These are phyloP conservation scores for Neospora caninum DNA, from an alignment of 169 alveolate genomes.

Conservation along the genomic window DNA sequence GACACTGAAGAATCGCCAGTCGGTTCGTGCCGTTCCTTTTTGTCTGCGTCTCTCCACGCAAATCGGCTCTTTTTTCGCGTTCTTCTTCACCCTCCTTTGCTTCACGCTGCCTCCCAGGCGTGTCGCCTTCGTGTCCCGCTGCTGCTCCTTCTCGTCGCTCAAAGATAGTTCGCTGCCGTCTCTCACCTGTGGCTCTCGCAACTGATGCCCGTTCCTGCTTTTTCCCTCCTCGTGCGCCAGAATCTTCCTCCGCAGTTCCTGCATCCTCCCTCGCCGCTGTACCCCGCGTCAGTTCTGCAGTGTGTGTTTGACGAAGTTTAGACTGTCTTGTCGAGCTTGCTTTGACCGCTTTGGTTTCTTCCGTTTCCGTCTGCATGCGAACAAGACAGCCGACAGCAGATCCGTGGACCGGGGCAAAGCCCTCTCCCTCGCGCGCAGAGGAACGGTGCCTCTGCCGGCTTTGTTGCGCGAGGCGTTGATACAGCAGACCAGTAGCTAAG, in stretches of 20 bases:
- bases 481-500: neutral
- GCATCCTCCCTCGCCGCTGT: slow-evolving; percentile 7
- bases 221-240: neutral
- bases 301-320: neutral
- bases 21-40: neutral
- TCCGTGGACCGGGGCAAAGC: neutral
- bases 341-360: neutral
- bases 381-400: neutral
- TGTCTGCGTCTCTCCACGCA: too few species aligned
- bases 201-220: neutral
- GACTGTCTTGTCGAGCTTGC: too few species aligned
- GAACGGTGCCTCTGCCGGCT: too few species aligned
- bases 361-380: neutral
- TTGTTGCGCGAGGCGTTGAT: too few species aligned
- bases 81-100: too few species aligned
- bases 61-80: too few species aligned
- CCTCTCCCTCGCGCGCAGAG: neutral
- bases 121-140: neutral
- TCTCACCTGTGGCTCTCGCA: neutral
- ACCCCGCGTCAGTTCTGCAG: neutral
- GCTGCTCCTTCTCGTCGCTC: neutral
- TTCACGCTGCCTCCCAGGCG: too few species aligned
- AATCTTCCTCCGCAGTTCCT: neutral
- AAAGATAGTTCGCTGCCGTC: neutral
- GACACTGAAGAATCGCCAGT: neutral